Evolutionary conservation across 2,329 filamentous ascomycete species (phyloP).

Genomic region (Sporothrix brunneoviolacea): DNA sequence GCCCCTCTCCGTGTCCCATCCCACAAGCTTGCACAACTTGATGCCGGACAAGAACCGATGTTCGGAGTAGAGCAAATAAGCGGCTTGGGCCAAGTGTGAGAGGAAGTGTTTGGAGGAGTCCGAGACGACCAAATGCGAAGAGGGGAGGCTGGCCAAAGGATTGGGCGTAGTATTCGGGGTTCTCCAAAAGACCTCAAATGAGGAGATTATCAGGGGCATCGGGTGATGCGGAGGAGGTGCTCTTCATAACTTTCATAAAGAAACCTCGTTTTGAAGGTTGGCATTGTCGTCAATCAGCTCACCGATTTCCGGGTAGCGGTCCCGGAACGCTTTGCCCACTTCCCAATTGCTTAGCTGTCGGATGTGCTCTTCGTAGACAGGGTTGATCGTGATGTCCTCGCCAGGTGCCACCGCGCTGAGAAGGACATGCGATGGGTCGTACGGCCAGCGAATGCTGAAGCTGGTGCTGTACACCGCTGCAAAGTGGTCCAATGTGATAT

Average conservation of each 20-base stretch:
- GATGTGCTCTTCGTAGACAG: constrained; percentile 27
- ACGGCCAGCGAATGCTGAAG: constrained; percentile 27
- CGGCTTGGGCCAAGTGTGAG: no score
- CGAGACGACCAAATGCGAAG: no score
- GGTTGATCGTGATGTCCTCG: constrained; percentile 22
- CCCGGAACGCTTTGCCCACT: constrained; percentile 23
- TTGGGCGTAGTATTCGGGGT: no score
- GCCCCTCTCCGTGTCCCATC: background rate
- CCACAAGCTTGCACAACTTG: background rate
- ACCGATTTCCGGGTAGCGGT: constrained; percentile 22
- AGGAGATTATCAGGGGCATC: no score
- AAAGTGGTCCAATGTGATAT: constrained; percentile 27
- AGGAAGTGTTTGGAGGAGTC: no score
- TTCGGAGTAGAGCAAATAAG: background rate
- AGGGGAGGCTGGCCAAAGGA: no score
- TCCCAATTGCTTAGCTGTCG: constrained; percentile 27
- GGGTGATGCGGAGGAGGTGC: no score
- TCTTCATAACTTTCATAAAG: background rate
- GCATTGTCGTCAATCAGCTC: constrained; percentile 20
- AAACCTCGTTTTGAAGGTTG: background rate
- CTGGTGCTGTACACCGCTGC: constrained; percentile 27
- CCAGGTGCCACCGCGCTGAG: constrained; percentile 18
- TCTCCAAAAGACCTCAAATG: no score
- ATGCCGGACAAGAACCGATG: background rate
- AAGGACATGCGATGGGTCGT: constrained; percentile 24